phyloP scores from a whole-genome alignment of 1,139 yeast species.

The Pichia sp. region DNA sequence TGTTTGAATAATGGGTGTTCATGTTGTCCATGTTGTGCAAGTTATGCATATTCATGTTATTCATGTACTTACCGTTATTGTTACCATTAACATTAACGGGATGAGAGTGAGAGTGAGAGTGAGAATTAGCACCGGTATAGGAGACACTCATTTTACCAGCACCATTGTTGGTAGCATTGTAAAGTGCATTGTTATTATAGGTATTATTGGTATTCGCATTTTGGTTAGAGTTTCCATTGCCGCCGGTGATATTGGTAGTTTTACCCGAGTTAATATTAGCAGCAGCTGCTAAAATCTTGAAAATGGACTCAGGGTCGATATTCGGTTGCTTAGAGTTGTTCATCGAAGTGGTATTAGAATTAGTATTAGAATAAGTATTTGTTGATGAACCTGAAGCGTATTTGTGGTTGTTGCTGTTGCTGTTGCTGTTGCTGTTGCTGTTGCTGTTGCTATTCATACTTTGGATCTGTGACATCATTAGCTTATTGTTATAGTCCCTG shows the following conservation, averaged over 20 bases:
- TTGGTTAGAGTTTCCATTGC: too few relatives aligned
- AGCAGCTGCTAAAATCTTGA: constrained; percentile 22
- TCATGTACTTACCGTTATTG: not conserved
- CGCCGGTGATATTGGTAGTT: too few relatives aligned
- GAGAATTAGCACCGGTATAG: too few relatives aligned
- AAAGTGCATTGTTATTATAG: constrained; percentile 2
- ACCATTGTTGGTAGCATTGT: not conserved
- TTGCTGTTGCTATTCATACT: not conserved
- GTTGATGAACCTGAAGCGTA: constrained; percentile 5
- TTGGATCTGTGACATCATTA: not conserved
- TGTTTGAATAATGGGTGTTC: too few relatives aligned
- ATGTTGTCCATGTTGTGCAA: constrained; percentile 1
- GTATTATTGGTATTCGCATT: too few relatives aligned
- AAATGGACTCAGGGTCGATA: constrained; percentile 19
- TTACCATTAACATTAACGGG: not conserved
- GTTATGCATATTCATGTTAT: not conserved
- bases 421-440: constrained; percentile 6
- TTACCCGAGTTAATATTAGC: too few relatives aligned
- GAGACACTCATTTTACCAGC: not conserved
- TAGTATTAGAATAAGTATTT: not conserved
- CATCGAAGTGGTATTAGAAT: too few relatives aligned
- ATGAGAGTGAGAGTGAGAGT: too few relatives aligned
- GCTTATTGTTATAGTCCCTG: constrained; percentile 15
- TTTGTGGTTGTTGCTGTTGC: constrained; percentile 3
- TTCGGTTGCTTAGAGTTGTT: constrained; percentile 1